Evolutionary conservation across 2,329 filamentous ascomycete genomes (phyloP), one percentile per base, ranked within the genome.

Genomic region (Diaporthe citrichinensis): DNA sequence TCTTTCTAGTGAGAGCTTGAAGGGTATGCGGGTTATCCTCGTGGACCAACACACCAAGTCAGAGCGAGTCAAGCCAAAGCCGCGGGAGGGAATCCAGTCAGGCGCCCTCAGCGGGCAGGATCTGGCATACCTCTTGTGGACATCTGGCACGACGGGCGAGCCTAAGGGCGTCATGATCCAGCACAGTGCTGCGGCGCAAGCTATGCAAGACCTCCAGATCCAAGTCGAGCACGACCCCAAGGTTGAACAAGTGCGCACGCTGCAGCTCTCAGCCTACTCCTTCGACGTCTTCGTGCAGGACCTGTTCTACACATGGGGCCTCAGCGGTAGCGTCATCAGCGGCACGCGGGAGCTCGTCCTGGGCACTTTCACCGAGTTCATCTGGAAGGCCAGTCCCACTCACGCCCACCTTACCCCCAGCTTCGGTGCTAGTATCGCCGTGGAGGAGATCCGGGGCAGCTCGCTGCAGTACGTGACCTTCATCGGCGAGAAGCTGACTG

Each of bases 291-390:
- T 84, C 39, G 89, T 92, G 0, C 92, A 92, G 78, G 92, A 93
- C 77, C 90, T 92, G 15, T 92, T 93, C 80, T 92, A 91, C 79
- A 85, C 91, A 2, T 92, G 90, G 88, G 85, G 88, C 74, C 84
- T 84, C n/a, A 91, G 91, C 9, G 91, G 92, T 82, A 87, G 87
- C 41, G 82, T 93, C n/a, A 91, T 90, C 79, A 88, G 90, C 34
- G 88, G 88, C 0, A 86, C 85, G 1, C 90, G 90, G 74, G 89
- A 91, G 73, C 83, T 89, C 23, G 82, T 92, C 5, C 89, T 91
- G 74, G 84, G 85, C 59, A 87, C 91, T 76, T 85, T 92, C 25
- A 61, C 57, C 39, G 72, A 68, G 12, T 68, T 69, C 20, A 69
- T 74, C 46, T 68, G 62, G 61, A 69, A 68, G 36, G 67, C 68